Evolutionary conservation across 345 rosid species (phyloP).

Genomic region (Camelina neglecta): DNA sequence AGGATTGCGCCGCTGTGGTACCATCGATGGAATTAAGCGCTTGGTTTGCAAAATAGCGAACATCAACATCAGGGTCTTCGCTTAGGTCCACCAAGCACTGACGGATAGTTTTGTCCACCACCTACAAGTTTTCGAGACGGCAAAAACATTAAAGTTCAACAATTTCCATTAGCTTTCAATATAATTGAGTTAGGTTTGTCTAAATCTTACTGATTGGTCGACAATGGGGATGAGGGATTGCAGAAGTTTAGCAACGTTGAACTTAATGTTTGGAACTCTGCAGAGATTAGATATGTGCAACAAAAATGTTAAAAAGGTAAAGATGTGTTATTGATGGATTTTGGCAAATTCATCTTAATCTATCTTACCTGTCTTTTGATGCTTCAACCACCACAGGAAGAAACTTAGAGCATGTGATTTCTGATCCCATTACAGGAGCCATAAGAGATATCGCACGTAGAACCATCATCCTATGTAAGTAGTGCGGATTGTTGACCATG

Average conservation of each 20-base stretch:
- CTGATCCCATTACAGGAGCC: slow-evolving; percentile 92
- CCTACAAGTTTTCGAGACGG: slow-evolving; percentile 42
- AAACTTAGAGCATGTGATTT: slow-evolving; percentile 85
- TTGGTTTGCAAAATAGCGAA: slow-evolving; percentile 85
- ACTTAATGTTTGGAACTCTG: slow-evolving; percentile 97
- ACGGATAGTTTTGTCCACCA: slow-evolving; percentile 84
- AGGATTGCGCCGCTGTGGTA: slow-evolving; percentile 32
- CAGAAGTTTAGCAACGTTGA: slow-evolving; percentile 90
- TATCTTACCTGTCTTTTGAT: slow-evolving; percentile 79
- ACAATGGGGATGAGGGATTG: slow-evolving; percentile 85
- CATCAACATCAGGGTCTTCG: slow-evolving; percentile 97
- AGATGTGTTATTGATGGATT: neutral
- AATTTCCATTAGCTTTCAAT: neutral
- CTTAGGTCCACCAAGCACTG: slow-evolving; percentile 85
- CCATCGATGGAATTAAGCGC: slow-evolving; percentile 71
- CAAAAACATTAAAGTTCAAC: neutral
- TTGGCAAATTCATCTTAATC: neutral
- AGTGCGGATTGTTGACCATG: slow-evolving; percentile 78
- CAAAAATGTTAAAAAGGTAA: slow-evolving; percentile 17
- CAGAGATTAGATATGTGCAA: slow-evolving; percentile 23
- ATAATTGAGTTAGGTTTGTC: neutral
- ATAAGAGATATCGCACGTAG: slow-evolving; percentile 83
- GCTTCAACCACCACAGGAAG: slow-evolving; percentile 75
- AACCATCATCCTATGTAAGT: slow-evolving; percentile 90
- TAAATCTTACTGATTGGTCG: slow-evolving; percentile 78